Base-by-base conservation (phyloP, 805 yeast species). In the Schizosaccharomyces osmophilus region DNA sequence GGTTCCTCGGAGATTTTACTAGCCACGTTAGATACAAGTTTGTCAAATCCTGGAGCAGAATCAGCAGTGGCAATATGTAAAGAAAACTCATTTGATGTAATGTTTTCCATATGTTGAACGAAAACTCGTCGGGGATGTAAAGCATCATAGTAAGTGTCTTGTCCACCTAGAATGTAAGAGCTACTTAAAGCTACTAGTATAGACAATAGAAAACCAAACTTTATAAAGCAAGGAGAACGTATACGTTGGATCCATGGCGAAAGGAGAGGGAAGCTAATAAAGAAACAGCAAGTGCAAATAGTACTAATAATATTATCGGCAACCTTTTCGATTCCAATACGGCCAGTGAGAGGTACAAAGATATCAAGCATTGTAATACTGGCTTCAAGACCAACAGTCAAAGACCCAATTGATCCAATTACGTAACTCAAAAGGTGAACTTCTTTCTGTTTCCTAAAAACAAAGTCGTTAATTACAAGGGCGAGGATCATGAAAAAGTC, bases 341-440 rank as follows among this genome's bases (percentile, higher is more conserved):
- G 60, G 19, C 60, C 60, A 39, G 60, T 57, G 4, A 57, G 60
- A 36, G 60, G 60, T 13, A 57, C 60, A 31, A 57, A 57, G 26
- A 57, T 57, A 19, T 57, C 60, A n/a, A 57, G 60, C 45, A 57
- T 19, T 29, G 22, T 36, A 17, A 9, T 22, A 36, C 19, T 26
- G 31, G 48, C 26, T 17, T 57, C 60, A 26, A 57, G n/a, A 9
- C 60, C 60, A 22, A n/a, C 31, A 29, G 48, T 41, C 5, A 57
- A 22, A 15, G 60, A 15, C 6, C 43, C 60, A 57, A 57, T 39
- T 9, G 39, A 19, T 17, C 48, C 42, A n/a, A 57, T 57, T 8
- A 57, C 26, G n/a, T 57, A 57, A 9, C 22, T 32, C 29, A 57
- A 9, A 8, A 24, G 31, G 48, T 41, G 43, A 13, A 57, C 29